These are phyloP conservation scores for Larix kaempferi DNA, from an alignment of 75 land plant genomes.

Conservation along the genomic window DNA sequence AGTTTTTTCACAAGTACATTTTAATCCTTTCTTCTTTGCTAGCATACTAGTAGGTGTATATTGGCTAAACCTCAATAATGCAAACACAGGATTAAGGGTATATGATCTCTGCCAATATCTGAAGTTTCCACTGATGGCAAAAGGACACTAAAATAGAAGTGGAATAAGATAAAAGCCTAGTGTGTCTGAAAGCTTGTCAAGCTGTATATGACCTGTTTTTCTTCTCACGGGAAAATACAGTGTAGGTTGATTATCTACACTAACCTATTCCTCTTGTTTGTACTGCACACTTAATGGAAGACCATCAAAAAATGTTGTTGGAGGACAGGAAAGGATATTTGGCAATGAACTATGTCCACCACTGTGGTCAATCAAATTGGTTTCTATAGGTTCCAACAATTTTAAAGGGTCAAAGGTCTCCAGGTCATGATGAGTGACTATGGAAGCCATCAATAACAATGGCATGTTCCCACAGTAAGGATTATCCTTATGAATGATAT, in stretches of 20 bases:
- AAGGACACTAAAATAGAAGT: no score
- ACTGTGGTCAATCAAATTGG: background rate
- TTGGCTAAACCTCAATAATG: no score
- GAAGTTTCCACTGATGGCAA: no score
- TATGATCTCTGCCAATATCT: no score
- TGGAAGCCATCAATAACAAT: slow-evolving; percentile 22
- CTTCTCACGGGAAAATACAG: background rate
- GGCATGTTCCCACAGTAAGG: slow-evolving; percentile 24
- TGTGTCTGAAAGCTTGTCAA: no score
- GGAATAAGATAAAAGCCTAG: no score
- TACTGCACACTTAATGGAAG: background rate
- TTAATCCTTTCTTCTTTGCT: no score
- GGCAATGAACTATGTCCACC: background rate
- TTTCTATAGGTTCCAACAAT: background rate
- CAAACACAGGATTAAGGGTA: no score
- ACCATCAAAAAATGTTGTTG: background rate
- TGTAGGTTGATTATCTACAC: background rate
- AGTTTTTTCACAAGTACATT: no score
- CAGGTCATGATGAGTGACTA: slow-evolving; percentile 26
- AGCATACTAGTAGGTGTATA: no score
- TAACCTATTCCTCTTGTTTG: background rate
- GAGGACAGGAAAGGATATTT: background rate
- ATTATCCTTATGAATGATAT: background rate
- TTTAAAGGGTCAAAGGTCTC: slow-evolving; percentile 1
- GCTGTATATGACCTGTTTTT: background rate